Conservation (phyloP, 306 rosid genomes). For the Astragalus glycyphyllos region DNA sequence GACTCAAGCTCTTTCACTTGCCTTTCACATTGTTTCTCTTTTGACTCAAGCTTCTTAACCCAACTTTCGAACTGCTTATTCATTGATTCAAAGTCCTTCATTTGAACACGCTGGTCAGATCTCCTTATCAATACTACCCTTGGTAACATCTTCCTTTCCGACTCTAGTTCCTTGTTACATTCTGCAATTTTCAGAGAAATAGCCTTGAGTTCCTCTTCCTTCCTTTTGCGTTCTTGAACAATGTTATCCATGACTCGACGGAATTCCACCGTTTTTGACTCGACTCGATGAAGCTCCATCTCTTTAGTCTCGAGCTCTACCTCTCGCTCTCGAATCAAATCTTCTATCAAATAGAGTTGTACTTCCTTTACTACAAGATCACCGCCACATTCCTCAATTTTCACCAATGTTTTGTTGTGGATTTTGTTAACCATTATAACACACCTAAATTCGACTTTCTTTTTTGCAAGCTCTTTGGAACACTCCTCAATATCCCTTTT, state of each 20-base stretch:
- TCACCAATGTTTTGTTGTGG: constrained; percentile 14
- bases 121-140: constrained; percentile 4
- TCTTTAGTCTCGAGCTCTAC: neutral
- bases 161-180: constrained; percentile 35
- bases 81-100: constrained; percentile 35
- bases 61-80: constrained; percentile 32
- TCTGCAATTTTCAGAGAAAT: constrained; percentile 7
- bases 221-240: neutral
- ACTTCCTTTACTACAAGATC: constrained; percentile 32
- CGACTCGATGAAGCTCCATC: neutral
- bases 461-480: constrained; percentile 46
- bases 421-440: constrained; percentile 8
- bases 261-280: no score
- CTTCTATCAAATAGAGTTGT: neutral
- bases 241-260: no score
- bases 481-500: constrained; percentile 43
- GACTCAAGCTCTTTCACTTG: no score
- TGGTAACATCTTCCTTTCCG: constrained; percentile 36
- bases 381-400: constrained; percentile 26
- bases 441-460: constrained; percentile 40
- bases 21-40: no score
- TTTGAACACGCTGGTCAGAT: neutral
- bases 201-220: constrained; percentile 32
- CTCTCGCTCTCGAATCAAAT: constrained; percentile 13
- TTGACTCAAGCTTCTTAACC: neutral